Conservation (phyloP, 2,329 filamentous ascomycete genomes). For the Xylaria sp. region DNA sequence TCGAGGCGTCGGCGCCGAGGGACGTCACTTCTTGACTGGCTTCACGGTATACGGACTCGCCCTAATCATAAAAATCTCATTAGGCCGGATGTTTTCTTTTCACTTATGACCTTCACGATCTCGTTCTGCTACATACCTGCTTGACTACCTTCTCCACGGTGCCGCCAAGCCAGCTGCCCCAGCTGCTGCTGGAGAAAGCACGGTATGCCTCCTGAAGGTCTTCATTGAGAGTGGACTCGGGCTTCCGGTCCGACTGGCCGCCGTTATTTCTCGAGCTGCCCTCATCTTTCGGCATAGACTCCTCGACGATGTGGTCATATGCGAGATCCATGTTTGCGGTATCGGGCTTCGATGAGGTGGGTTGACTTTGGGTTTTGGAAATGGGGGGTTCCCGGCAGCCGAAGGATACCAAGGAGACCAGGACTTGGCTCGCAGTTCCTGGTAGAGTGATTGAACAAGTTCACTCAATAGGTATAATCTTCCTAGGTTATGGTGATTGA, state of each 20-base stretch:
- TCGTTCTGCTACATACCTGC: slow-evolving; percentile 67
- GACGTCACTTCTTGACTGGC: slow-evolving; percentile 85
- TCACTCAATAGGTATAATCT: slow-evolving; percentile 19
- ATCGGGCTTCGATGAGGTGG: slow-evolving; percentile 3
- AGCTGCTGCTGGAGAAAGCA: slow-evolving; percentile 89
- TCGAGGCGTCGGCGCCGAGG: slow-evolving; percentile 82
- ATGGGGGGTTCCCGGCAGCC: slow-evolving; percentile 26
- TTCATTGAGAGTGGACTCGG: slow-evolving; percentile 74
- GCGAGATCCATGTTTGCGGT: slow-evolving; percentile 82
- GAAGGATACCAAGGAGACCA: slow-evolving; percentile 1
- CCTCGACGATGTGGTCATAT: slow-evolving; percentile 96
- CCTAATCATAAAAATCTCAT: slow-evolving; percentile 66
- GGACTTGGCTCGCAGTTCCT: slow-evolving; percentile 14
- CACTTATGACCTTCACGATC: too few relatives aligned
- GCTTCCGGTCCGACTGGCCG: slow-evolving; percentile 44
- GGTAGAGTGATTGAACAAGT: slow-evolving; percentile 12
- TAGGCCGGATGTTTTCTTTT: too few relatives aligned
- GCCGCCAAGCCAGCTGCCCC: slow-evolving; percentile 88
- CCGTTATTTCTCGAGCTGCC: slow-evolving; percentile 17
- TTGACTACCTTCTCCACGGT: slow-evolving; percentile 93
- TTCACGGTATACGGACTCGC: slow-evolving; percentile 85
- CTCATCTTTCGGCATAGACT: slow-evolving; percentile 71
- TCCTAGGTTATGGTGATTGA: slow-evolving; percentile 29
- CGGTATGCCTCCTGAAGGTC: slow-evolving; percentile 97
- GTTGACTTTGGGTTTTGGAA: slow-evolving; percentile 15